Base-by-base conservation (phyloP, 1,284 basidiomycete species). In the Hemileia vastatrix region DNA sequence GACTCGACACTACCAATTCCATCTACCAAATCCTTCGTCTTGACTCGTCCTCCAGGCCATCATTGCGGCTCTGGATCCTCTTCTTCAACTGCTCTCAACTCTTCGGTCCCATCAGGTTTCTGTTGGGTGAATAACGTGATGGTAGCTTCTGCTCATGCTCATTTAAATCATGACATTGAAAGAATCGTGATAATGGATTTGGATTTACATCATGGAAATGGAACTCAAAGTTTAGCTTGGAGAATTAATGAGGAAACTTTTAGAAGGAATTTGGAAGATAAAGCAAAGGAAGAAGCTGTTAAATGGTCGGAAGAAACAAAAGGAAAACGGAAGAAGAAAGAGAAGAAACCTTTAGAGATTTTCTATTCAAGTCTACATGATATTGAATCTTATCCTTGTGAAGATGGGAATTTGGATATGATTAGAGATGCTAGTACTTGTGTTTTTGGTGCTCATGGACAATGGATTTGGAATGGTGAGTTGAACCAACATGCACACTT, bases 61-160 rank as follows among this genome's bases (percentile, higher is more conserved):
- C 75, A 76, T 67, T 76, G 75, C 55, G n/a, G n/a, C n/a, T n/a
- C n/a, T n/a, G n/a, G n/a, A n/a, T n/a, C n/a, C n/a, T n/a, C n/a
- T n/a, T n/a, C n/a, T n/a, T n/a, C n/a, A n/a, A n/a, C n/a, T n/a
- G n/a, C n/a, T n/a, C n/a, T n/a, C n/a, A 56, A 47, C 6, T 67
- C 66, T 36, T 67, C 72, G 5, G 67, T 67, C 8, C 75, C 75
- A 0, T 67, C 68, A 19, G 75, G 75, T 32, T 76, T 76, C 66
- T 76, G 75, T 63, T 76, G 74, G 75, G 70, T 75, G 55, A 76
- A 76, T 67, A 76, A 76, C 51, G 74, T 67, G 43, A 63, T 71
- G 21, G 73, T 76, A 15, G 70, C 70, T 24, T 68, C 74, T 0
- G 68, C 72, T 18, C 71, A 75, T 50, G 74, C 67, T 33, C 70